Percentiles rank a stretch among this genome's conserved stretches.
Conservation (phyloP, 495 filamentous ascomycete genomes). For the Hypomontagnella submonticulosa region DNA sequence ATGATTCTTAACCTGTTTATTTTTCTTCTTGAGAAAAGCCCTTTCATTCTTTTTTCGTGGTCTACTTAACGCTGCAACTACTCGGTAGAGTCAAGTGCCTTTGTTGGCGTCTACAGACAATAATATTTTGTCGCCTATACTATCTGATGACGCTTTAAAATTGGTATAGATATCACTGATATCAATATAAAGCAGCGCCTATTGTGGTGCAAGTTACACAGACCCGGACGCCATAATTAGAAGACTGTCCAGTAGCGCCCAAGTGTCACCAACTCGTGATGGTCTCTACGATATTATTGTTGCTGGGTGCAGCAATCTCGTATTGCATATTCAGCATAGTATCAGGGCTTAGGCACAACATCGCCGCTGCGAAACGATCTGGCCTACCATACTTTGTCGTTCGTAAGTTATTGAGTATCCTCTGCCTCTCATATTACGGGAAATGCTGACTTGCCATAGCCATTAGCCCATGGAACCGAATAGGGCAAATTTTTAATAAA, state of each 20-base stretch:
- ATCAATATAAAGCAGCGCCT: neutral
- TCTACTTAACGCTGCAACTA: neutral
- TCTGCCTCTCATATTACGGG: slow-evolving; percentile 10
- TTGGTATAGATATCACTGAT: neutral
- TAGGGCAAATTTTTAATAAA: slow-evolving; percentile 61
- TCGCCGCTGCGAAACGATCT: slow-evolving; percentile 56
- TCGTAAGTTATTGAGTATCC: slow-evolving; percentile 53
- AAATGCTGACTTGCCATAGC: slow-evolving; percentile 45
- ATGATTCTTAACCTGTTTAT: neutral
- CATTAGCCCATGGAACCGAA: slow-evolving; percentile 53
- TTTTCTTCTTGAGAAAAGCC: neutral
- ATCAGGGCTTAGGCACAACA: slow-evolving; percentile 51
- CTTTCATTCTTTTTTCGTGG: neutral
- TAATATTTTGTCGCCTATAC: slow-evolving; percentile 1
- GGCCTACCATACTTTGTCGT: slow-evolving; percentile 57
- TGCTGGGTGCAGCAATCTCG: slow-evolving; percentile 27
- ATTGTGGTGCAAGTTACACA: slow-evolving; percentile 12
- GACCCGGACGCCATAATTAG: neutral
- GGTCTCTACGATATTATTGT: slow-evolving; percentile 24
- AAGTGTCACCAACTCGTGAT: slow-evolving; percentile 4
- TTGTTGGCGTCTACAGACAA: neutral
- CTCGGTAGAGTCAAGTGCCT: neutral
- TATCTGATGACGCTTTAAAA: neutral
- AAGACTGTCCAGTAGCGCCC: neutral
- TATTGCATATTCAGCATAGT: slow-evolving; percentile 41